Evolutionary conservation across 176 grass and related monocot genomes (phyloP), one percentile per base, ranked within the genome.

Genomic region (Bolboschoenus planiculmis): DNA sequence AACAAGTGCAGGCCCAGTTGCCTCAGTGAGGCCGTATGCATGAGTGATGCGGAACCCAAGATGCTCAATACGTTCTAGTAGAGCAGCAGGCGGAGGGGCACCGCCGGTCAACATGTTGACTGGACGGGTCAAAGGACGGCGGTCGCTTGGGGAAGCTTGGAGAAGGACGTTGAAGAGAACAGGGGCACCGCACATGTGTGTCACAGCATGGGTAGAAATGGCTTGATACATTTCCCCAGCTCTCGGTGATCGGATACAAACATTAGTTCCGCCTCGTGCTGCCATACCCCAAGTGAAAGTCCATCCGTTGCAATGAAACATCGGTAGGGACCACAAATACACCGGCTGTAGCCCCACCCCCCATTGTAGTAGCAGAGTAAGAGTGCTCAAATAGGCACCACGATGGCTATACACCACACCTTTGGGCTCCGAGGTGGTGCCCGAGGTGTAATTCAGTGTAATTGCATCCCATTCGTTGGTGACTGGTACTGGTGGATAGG

Each of bases 271-370:
- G 3, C 89, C 92, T 46, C 87, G 91, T 0, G 87, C 89, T 0
- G 92, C 92, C 18, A 94, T 50, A 68, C 92, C 92, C 92, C 92
- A 91, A 6, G 92, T 91, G 82, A 94, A 87, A 30, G 92, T 94
- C 92, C 88, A 94, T 0, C 91, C 91, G 4, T 94, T 94, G 82
- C 89, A 94, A 46, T 94, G 91, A 48, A 94, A 94, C 91, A 94
- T 94, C 0, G 91, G 91, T 5, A 91, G 84, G 0, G 91, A 90
- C 89, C 91, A 94, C 1, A 94, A 63, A 68, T 94, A 91, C 9
- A 94, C 89, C 0, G 91, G 91, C 27, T 90, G 86, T 43, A 26
- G 43, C 30, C 85, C 87, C 0, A 94, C 86, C 3, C 72, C 91
- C 91, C 91, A 94, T 81, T 91, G 91, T 0, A 94, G 85, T 6